Conservation (phyloP, 169 alveolate genomes). For the Blepharisma undulans region DNA sequence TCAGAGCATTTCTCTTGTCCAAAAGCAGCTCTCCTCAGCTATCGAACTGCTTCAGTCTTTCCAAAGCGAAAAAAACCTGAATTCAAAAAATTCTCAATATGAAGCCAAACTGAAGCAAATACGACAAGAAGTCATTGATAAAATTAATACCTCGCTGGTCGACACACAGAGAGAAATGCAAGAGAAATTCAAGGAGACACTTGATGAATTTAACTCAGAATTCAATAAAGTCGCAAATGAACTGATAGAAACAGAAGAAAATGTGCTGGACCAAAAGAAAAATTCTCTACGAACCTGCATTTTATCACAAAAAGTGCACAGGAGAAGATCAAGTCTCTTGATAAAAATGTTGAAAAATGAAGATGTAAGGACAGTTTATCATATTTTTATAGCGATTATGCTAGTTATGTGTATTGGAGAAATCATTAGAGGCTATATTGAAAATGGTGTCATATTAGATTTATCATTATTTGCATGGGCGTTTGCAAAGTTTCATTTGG, state of each 20-base stretch:
- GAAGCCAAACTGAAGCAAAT: not conserved
- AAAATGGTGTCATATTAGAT: not conserved
- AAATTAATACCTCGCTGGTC: not conserved
- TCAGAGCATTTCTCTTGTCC: not conserved
- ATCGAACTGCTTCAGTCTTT: conserved; percentile 10
- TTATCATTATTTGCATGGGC: not conserved
- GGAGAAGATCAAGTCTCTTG: not conserved
- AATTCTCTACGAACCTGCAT: not conserved
- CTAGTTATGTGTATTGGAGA: conserved; percentile 23
- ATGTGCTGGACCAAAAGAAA: not conserved
- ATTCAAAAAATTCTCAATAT: not conserved
- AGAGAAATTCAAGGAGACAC: not conserved
- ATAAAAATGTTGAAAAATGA: not conserved
- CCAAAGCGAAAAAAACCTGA: not conserved
- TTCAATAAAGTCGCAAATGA: not conserved
- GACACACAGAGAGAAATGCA: not conserved
- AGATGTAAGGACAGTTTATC: conserved; percentile 21
- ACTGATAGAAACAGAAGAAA: not conserved
- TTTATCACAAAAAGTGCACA: conserved; percentile 27
- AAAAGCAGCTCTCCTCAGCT: conserved; percentile 20
- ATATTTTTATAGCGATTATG: conserved; percentile 30
- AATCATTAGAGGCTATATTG: not conserved
- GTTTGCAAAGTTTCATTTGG: not conserved
- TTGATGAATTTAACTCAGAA: not conserved
- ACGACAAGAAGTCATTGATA: not conserved